Base-by-base conservation (phyloP, 2,329 filamentous ascomycete genomes). In the Xylogone sp. region DNA sequence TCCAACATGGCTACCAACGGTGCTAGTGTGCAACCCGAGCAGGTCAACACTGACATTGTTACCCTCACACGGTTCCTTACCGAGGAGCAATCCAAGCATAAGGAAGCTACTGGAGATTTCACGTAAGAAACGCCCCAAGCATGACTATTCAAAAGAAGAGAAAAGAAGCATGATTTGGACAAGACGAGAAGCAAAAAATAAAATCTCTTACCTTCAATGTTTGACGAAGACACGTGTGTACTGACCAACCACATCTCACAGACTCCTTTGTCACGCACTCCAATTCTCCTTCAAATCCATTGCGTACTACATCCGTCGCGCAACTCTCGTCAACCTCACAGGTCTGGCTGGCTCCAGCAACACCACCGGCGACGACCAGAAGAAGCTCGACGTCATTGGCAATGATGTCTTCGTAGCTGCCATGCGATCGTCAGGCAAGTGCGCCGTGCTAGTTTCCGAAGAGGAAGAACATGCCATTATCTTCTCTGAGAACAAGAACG, bases 211-310 rank as follows among this genome's bases (percentile, higher is more conserved):
- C n/a, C n/a, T n/a, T n/a, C n/a, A n/a, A 29, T 27, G 21, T 43
- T 45, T 27, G 5, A 10, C 6, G 5, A 27, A 6, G 24, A 5
- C 5, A 27, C 10, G 43, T 34, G 21, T 20, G 18, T 42, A 43
- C 54, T 59, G 52, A 60, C 20, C 50, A 51, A 18, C 24, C 10
- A 10, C 3, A 27, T 31, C 39, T 7, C 31, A 48, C 65, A 97
- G 92, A 65, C 82, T 99, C 49, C 84, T 99, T 54, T 97, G 91
- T 80, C 94, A 99, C 71, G 92, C 94, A 54, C 88, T 99, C 53
- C 94, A 97, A 73, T 99, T 97, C 79, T 93, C 94, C 59, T 99
- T 99, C 87, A 99, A 99, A 79, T 96, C 90, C 60, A 99, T 99
- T 71, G 90, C 94, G 64, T 96, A 97, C 81, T 99, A 97, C 79